These are phyloP conservation scores for Choiromyces venosus DNA, from an alignment of 495 filamentous ascomycete genomes.

Conservation along the genomic window DNA sequence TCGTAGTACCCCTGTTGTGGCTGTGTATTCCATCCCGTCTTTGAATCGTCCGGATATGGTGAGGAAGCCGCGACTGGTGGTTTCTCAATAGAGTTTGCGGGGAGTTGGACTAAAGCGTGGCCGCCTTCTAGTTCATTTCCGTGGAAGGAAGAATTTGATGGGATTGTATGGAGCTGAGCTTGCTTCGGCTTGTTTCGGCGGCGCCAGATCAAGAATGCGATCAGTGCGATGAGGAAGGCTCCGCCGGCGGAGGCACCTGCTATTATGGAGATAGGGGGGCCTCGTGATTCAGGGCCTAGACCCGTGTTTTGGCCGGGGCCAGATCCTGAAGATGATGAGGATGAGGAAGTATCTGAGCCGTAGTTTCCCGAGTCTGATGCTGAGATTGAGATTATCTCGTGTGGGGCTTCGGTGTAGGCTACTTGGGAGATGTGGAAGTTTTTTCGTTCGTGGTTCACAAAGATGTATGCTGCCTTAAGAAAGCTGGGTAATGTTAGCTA, in stretches of 20 bases:
- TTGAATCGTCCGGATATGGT: slow-evolving; percentile 15
- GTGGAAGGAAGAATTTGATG: slow-evolving; percentile 14
- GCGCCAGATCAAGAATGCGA: slow-evolving; percentile 28
- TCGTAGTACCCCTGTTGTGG: slow-evolving; percentile 25
- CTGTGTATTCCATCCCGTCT: slow-evolving; percentile 23
- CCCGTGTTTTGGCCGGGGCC: not conserved
- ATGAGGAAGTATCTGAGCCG: not conserved
- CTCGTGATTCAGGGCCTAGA: not conserved
- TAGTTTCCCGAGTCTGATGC: slow-evolving; percentile 5
- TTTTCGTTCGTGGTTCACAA: slow-evolving; percentile 31
- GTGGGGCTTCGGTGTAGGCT: slow-evolving; percentile 14
- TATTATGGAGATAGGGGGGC: slow-evolving; percentile 16
- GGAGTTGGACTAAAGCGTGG: slow-evolving; percentile 20
- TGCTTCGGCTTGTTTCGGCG: slow-evolving; percentile 5
- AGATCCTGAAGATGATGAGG: not conserved
- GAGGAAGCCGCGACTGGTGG: slow-evolving; percentile 12
- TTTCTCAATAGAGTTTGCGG: slow-evolving; percentile 18
- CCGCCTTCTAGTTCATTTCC: slow-evolving; percentile 17
- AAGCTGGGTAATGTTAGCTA: slow-evolving; percentile 24
- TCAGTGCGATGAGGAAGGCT: slow-evolving; percentile 18
- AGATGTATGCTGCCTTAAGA: slow-evolving; percentile 37
- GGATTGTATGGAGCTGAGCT: slow-evolving; percentile 3
- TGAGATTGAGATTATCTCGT: slow-evolving; percentile 15
- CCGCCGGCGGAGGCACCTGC: slow-evolving; percentile 19
- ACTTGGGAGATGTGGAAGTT: slow-evolving; percentile 34